phyloP scores from a whole-genome alignment of 2,329 filamentous ascomycete genomes.

The Akanthomyces lecanii region DNA sequence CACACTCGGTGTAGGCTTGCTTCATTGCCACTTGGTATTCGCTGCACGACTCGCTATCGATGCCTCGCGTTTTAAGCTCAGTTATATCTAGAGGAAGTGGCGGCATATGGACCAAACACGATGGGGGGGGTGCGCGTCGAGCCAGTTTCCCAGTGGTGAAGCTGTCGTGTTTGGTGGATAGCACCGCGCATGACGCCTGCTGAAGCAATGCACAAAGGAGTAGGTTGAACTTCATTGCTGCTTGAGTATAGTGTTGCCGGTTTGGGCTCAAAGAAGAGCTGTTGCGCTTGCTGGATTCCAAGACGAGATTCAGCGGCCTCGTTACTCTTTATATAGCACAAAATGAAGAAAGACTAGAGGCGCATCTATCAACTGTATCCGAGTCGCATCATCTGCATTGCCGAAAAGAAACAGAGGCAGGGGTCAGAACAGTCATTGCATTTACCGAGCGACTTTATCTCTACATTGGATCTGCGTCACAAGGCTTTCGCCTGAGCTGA shows the following conservation, averaged over 20 bases:
- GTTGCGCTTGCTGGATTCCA: neutral
- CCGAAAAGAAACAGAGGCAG: neutral
- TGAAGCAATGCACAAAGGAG: neutral
- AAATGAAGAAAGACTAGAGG: neutral
- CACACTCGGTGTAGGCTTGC: neutral
- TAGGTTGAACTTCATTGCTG: neutral
- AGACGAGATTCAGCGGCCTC: neutral
- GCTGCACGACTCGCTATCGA: neutral
- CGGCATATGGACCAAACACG: neutral
- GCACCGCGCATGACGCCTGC: neutral
- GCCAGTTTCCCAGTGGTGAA: neutral
- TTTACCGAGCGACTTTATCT: no score
- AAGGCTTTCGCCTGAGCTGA: no score
- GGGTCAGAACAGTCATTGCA: no score
- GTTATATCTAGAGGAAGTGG: neutral
- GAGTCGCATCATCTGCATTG: neutral
- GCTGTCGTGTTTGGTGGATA: neutral
- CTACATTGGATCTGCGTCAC: no score
- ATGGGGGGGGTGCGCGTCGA: neutral
- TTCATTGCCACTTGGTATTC: neutral
- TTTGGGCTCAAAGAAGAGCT: neutral
- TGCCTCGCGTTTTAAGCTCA: neutral
- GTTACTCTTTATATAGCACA: neutral
- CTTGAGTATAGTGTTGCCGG: neutral
- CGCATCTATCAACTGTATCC: neutral